These are phyloP conservation scores for Septoria petroselini DNA, from an alignment of 2,329 filamentous ascomycete species.

Conservation along the genomic window DNA sequence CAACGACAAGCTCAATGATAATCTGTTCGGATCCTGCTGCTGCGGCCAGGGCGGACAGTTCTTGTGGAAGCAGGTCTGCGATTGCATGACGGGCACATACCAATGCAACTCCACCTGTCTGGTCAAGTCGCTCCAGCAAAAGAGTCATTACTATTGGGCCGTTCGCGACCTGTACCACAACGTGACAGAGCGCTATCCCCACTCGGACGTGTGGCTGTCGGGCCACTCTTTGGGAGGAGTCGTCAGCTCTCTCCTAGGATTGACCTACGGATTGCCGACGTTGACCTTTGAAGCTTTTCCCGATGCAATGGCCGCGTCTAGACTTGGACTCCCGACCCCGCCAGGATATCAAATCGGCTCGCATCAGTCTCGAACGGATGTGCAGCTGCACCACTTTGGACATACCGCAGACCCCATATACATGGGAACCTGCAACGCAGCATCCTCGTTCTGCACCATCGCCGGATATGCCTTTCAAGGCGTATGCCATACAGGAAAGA, in stretches of 20 bases:
- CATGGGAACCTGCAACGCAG: constrained; percentile 89
- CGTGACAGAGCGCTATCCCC: constrained; percentile 81
- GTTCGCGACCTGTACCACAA: constrained; percentile 88
- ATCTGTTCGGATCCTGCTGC: constrained; percentile 96
- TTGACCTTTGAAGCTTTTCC: constrained; percentile 92
- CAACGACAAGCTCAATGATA: constrained; percentile 97
- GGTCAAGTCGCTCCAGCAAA: constrained; percentile 63
- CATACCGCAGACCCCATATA: constrained; percentile 95
- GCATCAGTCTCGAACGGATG: constrained; percentile 66
- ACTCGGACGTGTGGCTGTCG: constrained; percentile 80
- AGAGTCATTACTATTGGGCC: constrained; percentile 89
- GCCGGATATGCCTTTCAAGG: constrained; percentile 93
- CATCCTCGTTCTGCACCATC: constrained; percentile 82
- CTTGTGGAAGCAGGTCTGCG: constrained; percentile 87
- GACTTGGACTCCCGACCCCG: constrained; percentile 80
- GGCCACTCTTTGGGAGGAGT: constrained; percentile 92
- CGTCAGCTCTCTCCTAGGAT: constrained; percentile 78
- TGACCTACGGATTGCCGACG: constrained; percentile 88
- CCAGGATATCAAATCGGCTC: constrained; percentile 70
- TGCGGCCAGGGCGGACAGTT: constrained; percentile 90
- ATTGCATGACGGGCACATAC: constrained; percentile 83
- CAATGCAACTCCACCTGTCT: constrained; percentile 93
- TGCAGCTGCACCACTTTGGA: constrained; percentile 84
- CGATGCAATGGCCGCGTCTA: constrained; percentile 79
- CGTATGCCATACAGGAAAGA: constrained; percentile 81